These are phyloP conservation scores for Colletotrichum caudatum DNA, from an alignment of 2,329 filamentous ascomycete genomes.

Conservation along the genomic window DNA sequence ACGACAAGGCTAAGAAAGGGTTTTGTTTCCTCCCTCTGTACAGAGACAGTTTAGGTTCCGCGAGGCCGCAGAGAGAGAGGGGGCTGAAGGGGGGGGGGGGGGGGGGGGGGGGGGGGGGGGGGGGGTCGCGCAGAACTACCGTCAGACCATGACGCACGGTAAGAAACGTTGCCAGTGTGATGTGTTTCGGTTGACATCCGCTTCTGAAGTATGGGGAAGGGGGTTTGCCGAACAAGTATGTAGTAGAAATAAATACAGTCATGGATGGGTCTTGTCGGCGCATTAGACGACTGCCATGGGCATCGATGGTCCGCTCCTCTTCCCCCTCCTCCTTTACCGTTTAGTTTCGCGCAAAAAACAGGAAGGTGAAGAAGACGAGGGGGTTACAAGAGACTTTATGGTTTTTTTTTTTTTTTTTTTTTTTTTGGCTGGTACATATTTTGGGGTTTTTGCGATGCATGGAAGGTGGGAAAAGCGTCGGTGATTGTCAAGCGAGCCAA, in stretches of 20 bases:
- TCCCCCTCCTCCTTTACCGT: background rate
- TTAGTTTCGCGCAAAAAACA: background rate
- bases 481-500: background rate
- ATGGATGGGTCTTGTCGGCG: background rate
- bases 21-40: slow-evolving; percentile 5
- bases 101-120: no score
- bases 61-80: slow-evolving; percentile 5
- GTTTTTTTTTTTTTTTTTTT: background rate
- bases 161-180: background rate
- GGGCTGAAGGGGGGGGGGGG: no score
- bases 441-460: background rate
- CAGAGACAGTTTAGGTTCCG: background rate
- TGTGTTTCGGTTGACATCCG: background rate
- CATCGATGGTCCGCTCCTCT: background rate
- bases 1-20: slow-evolving; percentile 4
- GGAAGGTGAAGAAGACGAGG: no score
- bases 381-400: background rate
- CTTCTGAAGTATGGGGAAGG: background rate
- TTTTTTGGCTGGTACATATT: background rate
- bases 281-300: background rate
- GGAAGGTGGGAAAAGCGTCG: background rate
- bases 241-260: background rate
- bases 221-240: background rate
- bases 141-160: no score
- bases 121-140: no score